These are phyloP conservation scores for Russula sp. DNA, from an alignment of 768 basidiomycete species.

Conservation along the genomic window DNA sequence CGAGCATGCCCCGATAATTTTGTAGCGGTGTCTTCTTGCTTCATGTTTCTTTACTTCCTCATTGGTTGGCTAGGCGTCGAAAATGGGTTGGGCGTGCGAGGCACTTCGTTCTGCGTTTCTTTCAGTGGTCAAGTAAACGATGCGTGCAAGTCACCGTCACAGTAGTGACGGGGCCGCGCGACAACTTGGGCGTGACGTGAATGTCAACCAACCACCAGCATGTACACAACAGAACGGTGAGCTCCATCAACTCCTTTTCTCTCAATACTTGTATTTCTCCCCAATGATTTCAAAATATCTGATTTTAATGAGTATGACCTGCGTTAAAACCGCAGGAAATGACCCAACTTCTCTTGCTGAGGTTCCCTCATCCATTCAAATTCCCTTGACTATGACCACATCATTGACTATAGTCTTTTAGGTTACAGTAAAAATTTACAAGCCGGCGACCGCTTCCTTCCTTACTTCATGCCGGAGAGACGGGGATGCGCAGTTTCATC, in stretches of 20 bases:
- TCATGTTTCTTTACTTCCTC: conserved; percentile 3
- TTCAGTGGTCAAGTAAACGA: no score
- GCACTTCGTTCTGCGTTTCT: background rate
- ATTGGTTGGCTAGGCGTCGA: background rate
- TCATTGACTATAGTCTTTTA: conserved; percentile 8
- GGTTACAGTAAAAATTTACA: background rate
- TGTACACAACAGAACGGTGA: conserved; percentile 14
- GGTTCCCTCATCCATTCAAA: background rate
- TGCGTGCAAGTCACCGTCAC: no score
- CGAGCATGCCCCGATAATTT: conserved; percentile 9
- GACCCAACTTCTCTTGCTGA: conserved; percentile 24
- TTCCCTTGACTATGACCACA: background rate
- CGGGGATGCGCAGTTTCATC: background rate
- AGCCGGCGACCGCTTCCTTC: background rate
- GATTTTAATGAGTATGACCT: conserved; percentile 39
- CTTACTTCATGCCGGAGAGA: background rate
- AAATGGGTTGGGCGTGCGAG: background rate
- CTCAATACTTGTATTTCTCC: background rate
- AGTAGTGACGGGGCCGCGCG: no score
- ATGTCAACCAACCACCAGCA: background rate
- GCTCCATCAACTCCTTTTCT: background rate
- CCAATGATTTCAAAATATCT: conserved; percentile 35
- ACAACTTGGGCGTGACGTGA: no score
- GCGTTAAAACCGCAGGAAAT: conserved; percentile 31
- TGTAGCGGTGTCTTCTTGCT: background rate